Conservation (phyloP, 768 basidiomycete genomes). For the Strobilomyces echinocephalus region DNA sequence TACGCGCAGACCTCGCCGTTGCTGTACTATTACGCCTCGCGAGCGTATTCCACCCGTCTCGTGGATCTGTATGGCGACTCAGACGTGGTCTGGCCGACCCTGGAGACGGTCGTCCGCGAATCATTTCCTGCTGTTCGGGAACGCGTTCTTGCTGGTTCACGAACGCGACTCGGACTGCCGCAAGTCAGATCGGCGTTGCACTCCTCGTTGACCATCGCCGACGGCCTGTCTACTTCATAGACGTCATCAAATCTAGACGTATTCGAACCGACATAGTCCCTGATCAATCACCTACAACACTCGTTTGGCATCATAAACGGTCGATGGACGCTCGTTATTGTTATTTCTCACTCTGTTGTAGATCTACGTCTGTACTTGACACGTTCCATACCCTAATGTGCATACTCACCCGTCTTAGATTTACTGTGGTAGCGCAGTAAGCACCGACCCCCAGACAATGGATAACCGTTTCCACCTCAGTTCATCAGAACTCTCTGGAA, state of each 20-base stretch:
- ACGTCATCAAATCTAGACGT: neutral
- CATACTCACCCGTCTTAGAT: conserved; percentile 3
- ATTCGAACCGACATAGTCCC: neutral
- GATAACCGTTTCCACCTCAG: neutral
- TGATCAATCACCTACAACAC: neutral
- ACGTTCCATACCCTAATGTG: conserved; percentile 8
- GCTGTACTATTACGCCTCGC: conserved; percentile 58
- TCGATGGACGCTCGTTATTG: neutral
- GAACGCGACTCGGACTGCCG: conserved; percentile 16
- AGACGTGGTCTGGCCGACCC: conserved; percentile 77
- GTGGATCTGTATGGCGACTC: conserved; percentile 61
- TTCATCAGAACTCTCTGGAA: neutral
- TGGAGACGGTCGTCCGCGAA: conserved; percentile 55
- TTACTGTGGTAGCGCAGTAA: conserved; percentile 9
- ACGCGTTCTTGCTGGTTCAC: conserved; percentile 30
- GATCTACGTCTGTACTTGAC: conserved; percentile 10
- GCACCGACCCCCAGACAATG: neutral
- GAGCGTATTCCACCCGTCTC: conserved; percentile 42
- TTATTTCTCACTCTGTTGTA: conserved; percentile 19
- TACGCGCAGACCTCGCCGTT: conserved; percentile 78
- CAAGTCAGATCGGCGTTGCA: conserved; percentile 13
- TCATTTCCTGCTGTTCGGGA: conserved; percentile 54
- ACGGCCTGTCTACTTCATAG: conserved; percentile 13
- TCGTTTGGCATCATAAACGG: conserved; percentile 11
- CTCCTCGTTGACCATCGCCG: conserved; percentile 5